Evolutionary conservation across 306 rosid species (phyloP), one percentile per base, ranked within the genome.

Genomic region (Gastrolobium villosum): DNA sequence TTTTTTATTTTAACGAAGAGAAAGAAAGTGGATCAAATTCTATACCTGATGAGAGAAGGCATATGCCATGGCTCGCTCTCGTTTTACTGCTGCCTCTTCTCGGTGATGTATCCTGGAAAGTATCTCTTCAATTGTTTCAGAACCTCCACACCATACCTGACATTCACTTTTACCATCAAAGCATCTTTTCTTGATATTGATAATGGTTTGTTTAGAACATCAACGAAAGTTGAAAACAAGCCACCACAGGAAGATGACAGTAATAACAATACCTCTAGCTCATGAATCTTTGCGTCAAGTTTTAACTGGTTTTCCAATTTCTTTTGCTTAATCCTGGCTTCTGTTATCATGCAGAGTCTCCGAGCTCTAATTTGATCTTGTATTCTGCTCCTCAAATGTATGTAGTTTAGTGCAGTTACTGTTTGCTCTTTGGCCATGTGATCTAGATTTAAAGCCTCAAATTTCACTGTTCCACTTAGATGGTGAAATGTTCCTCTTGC

Each of bases 21-120:
- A 65, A 35, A 46, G 46, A 8, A 53, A 59, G 70, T 45, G 7
- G 61, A 34, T 15, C 10, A 64, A 36, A 63, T 34, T 48, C 10
- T 40, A 64, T 48, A 90, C 96, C 93, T 91, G 96, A 78, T 91
- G 93, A 54, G 88, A 84, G 83, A 87, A 89, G 26, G 96, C 96
- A 71, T 91, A 91, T 20, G 96, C 96, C 93, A 89, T 82, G 55
- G 93, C 90, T 64, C 91, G 65, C 79, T 90, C 93, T 11, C 93
- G 83, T 82, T 79, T 88, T 3, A 84, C 35, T 2, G 88, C 87
- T 3, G 96, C 91, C 75, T 82, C 93, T 87, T 91, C 96, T 78
- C 89, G 72, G 61, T 88, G 87, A 6, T 84, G 88, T 8, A 91
- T 66, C 74, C 90, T 88, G 4, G 77, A 83, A 55, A 87, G 70